Percentiles rank a stretch among this genome's conserved stretches.
Evolutionary conservation across 305 asterid species (phyloP).

Genomic region (Solanum hybrid): DNA sequence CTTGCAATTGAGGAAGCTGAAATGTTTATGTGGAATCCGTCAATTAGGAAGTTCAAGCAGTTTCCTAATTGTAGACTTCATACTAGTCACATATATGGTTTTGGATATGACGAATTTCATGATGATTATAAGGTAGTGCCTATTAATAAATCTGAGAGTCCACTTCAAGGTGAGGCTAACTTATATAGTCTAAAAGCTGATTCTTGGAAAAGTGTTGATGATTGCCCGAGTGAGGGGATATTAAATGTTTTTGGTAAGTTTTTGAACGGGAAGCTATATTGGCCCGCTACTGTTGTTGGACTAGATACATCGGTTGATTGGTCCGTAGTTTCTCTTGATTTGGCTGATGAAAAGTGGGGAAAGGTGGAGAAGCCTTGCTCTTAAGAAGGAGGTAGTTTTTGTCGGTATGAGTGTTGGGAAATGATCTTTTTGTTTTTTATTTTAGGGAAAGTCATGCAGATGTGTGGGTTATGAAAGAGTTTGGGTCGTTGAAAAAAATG

Average conservation of each 20-base stretch:
- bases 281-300: not conserved
- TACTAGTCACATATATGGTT: not conserved
- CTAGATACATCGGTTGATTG: not conserved
- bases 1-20: not conserved
- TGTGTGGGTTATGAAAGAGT: slow-evolving; percentile 47
- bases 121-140: not conserved
- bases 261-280: not conserved
- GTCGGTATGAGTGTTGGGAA: slow-evolving; percentile 30
- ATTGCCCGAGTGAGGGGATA: not conserved
- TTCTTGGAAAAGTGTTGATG: not conserved
- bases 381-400: not conserved
- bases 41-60: not conserved
- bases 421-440: slow-evolving; percentile 28
- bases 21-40: not conserved
- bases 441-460: not conserved
- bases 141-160: not conserved
- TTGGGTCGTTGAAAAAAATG: slow-evolving; percentile 30
- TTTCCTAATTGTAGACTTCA: not conserved
- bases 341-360: not conserved
- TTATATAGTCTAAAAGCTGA: not conserved
- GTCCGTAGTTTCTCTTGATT: not conserved
- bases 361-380: not conserved
- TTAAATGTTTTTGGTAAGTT: not conserved
- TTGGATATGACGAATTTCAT: not conserved
- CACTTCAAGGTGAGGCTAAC: not conserved